phyloP scores from a whole-genome alignment of 345 rosid genomes.

The Chamaenerion angustifolium region DNA sequence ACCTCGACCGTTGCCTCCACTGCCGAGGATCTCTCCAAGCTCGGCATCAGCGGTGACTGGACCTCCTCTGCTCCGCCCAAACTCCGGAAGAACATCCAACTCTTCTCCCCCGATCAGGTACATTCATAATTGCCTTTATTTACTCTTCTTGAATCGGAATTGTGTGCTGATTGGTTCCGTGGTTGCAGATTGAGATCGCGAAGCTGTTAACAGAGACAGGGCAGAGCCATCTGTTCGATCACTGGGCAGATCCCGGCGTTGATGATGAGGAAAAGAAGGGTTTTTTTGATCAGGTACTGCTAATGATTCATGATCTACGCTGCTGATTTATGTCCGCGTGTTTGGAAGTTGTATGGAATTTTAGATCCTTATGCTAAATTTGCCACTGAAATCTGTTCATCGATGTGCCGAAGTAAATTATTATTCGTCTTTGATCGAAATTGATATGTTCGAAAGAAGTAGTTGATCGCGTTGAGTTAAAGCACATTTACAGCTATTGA shows the following conservation, averaged over 20 bases:
- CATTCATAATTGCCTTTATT: not conserved
- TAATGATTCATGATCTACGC: not conserved
- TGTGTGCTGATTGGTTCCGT: conserved; percentile 4
- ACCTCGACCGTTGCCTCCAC: conserved; percentile 9
- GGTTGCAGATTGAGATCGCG: conserved; percentile 58
- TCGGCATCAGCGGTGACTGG: conserved; percentile 19
- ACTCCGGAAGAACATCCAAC: conserved; percentile 41
- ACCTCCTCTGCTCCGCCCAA: conserved; percentile 48
- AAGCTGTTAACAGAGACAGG: conserved; percentile 53
- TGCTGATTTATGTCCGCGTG: too few relatives aligned
- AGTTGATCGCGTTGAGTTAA: too few relatives aligned
- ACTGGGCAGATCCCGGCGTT: conserved; percentile 69
- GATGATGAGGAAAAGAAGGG: conserved; percentile 49
- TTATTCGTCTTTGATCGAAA: too few relatives aligned
- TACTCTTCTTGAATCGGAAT: not conserved
- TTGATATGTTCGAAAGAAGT: too few relatives aligned
- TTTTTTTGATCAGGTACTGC: conserved; percentile 54
- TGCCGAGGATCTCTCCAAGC: conserved; percentile 20
- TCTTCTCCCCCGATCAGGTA: conserved; percentile 50
- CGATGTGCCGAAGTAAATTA: too few relatives aligned
- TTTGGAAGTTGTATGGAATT: too few relatives aligned
- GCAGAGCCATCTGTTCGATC: conserved; percentile 58
- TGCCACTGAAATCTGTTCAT: too few relatives aligned
- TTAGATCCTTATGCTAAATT: too few relatives aligned
- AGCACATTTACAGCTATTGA: not conserved